Evolutionary conservation across 768 basidiomycete species (phyloP).

Genomic region (Psilocybe subaeruginosa): DNA sequence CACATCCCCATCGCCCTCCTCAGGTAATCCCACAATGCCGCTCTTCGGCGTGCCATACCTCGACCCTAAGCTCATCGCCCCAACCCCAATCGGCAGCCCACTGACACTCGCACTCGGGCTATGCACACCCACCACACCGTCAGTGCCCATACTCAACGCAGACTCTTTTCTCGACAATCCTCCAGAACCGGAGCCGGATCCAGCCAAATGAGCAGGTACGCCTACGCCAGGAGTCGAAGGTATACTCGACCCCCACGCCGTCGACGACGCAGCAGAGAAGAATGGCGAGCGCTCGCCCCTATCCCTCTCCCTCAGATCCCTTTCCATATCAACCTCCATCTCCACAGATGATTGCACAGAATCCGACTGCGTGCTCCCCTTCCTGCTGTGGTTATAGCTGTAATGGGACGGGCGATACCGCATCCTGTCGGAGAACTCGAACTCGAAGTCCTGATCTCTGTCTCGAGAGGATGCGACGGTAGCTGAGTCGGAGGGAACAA

Average conservation of each 20-base stretch:
- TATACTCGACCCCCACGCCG: constrained; percentile 7
- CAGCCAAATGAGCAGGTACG: neutral
- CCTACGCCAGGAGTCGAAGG: constrained; percentile 5
- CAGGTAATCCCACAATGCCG: constrained; percentile 19
- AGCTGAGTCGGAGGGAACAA: neutral
- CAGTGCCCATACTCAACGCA: neutral
- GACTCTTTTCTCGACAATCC: neutral
- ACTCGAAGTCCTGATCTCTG: neutral
- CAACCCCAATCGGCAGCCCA: constrained; percentile 3
- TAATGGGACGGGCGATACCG: neutral
- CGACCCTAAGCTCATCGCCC: constrained; percentile 27
- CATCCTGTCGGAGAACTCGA: constrained; percentile 8
- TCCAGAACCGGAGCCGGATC: neutral
- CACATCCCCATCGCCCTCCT: constrained; percentile 19
- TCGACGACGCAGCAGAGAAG: constrained; percentile 7
- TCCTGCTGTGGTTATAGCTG: neutral
- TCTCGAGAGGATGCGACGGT: neutral
- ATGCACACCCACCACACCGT: neutral
- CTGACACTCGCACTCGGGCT: constrained; percentile 20
- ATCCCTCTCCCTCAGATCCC: neutral
- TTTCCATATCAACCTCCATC: neutral
- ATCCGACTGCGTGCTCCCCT: constrained; percentile 1
- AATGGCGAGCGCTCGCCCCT: constrained; percentile 1
- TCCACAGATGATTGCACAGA: neutral
- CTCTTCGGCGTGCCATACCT: constrained; percentile 26